Percentiles rank a stretch among this genome's conserved stretches.
These are phyloP conservation scores for Vigna hirtella DNA, from an alignment of 306 rosid genomes.

Conservation along the genomic window DNA sequence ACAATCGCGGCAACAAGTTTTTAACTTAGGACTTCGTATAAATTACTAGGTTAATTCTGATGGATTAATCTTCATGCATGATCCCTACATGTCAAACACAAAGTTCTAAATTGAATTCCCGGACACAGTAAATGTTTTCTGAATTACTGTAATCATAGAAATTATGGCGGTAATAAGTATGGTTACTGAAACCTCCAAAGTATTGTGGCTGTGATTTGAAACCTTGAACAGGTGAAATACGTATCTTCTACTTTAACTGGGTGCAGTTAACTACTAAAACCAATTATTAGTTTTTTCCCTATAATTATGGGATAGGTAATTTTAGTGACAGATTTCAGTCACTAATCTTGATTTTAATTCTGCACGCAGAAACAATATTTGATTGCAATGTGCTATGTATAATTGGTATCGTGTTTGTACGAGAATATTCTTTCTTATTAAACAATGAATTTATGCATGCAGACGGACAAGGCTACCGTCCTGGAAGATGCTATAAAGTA, in stretches of 20 bases:
- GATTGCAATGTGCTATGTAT: neutral
- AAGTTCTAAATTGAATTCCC: neutral
- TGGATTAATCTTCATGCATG: neutral
- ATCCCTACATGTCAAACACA: neutral
- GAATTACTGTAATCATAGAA: neutral
- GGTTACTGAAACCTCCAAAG: neutral
- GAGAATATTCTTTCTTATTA: neutral
- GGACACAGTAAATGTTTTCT: neutral
- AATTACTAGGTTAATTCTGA: neutral
- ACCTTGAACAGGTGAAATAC: neutral
- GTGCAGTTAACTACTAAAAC: neutral
- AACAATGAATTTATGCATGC: constrained; percentile 39
- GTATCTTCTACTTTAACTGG: neutral
- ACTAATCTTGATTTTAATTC: neutral
- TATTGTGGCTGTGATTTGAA: constrained; percentile 6
- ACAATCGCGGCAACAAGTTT: neutral
- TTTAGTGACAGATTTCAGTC: neutral
- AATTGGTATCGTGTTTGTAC: neutral
- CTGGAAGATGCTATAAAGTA: constrained; percentile 77
- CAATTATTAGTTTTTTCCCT: neutral
- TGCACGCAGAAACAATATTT: neutral
- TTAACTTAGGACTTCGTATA: neutral
- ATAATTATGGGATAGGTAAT: neutral
- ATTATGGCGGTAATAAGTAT: neutral
- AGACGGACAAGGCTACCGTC: constrained; percentile 94